Base-by-base conservation (phyloP, 345 rosid genomes). In the Eucalyptus erythrocorys region DNA sequence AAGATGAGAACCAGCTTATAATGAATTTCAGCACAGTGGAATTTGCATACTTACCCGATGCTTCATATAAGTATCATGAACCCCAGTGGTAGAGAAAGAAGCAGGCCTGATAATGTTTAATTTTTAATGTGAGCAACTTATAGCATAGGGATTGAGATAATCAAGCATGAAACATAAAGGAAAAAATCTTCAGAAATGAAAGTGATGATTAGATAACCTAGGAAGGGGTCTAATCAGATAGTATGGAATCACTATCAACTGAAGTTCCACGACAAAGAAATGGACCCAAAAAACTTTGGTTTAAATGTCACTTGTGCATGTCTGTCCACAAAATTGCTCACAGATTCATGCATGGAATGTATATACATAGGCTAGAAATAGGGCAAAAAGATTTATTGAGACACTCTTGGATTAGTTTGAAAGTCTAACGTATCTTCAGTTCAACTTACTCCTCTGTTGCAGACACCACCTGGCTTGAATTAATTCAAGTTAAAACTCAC, bases 41-140 rank as follows among this genome's bases (percentile, higher is more conserved):
- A 85, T 11, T 40, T 91, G 37, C 80, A 88, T 89, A 91, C 93
- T 91, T 89, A 96, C 98, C 94, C 90, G 91, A 37, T 92, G 91
- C 88, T 91, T 94, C 88, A 93, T 91, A 85, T 90, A 87, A 89
- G 87, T 90, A 86, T 90, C 91, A 88, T 90, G 82, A 87, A 86
- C 91, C 87, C 95, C 94, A 85, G 87, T 89, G 87, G 82, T 86
- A 64, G 90, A 91, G 53, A 92, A 64, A 21, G 90, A 91, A 79
- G 93, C 68, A 49, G 93, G 89, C 96, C 99, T 97, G 93, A 55
- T 48, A 14, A 76, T 76, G 37, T 76, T 71, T 10, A 30, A 14
- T 59, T 88, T 61, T 85, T 22, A 86, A 40, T 40, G 53, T 88
- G 88, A 45, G 50, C 64, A 68, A 87, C 61, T 66, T 49, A 89